Conservation (phyloP, 106 monocot genomes). For the Platanthera zijinensis region DNA sequence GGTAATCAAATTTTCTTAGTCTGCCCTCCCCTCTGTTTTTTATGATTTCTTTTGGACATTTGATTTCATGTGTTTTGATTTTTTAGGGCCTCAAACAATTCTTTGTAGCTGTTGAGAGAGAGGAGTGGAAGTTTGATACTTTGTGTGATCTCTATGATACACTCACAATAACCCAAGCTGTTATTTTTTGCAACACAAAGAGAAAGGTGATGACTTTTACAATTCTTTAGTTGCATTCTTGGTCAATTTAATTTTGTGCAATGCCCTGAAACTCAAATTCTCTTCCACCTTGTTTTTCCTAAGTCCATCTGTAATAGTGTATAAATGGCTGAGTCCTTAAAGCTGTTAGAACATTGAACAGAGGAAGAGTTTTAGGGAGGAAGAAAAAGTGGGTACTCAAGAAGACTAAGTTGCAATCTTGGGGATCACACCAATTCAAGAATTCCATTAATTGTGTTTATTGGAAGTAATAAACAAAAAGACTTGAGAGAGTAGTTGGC, state of each 20-base stretch:
- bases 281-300: too few relatives aligned
- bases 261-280: too few relatives aligned
- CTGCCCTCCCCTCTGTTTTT: not conserved
- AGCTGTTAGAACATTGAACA: too few relatives aligned
- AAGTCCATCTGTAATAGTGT: too few relatives aligned
- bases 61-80: not conserved
- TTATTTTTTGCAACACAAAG: slow-evolving; percentile 99
- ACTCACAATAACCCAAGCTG: slow-evolving; percentile 94
- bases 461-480: too few relatives aligned
- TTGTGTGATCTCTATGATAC: slow-evolving; percentile 96
- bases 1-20: slow-evolving; percentile 25
- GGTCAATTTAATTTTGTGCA: not conserved
- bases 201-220: slow-evolving; percentile 60
- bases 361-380: too few relatives aligned
- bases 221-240: not conserved
- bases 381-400: too few relatives aligned
- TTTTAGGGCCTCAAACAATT: slow-evolving; percentile 92
- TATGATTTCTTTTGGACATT: not conserved
- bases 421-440: too few relatives aligned
- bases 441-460: too few relatives aligned
- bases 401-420: too few relatives aligned
- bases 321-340: too few relatives aligned
- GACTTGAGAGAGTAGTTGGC: too few relatives aligned
- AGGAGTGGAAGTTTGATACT: slow-evolving; percentile 99
- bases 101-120: slow-evolving; percentile 97